Evolutionary conservation across 2,329 filamentous ascomycete species (phyloP).

Genomic region (Fusarium chuoi): DNA sequence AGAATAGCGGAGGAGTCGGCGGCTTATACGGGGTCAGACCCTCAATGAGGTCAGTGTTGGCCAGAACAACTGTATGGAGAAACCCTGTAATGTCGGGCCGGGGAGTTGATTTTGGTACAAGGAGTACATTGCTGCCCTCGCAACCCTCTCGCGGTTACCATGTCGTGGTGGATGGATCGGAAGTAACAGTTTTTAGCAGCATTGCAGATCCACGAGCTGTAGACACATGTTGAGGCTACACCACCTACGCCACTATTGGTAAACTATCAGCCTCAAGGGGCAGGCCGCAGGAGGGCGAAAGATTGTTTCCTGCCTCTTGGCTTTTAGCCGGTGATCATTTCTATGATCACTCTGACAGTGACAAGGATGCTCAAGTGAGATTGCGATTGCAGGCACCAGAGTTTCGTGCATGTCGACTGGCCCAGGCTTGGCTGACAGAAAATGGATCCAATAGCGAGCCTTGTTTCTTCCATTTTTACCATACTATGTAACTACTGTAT

Average conservation of each 20-base stretch:
- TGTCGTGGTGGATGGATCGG: slow-evolving; percentile 26
- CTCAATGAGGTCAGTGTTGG: slow-evolving; percentile 40
- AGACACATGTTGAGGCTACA: neutral
- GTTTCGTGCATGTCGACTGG: slow-evolving; percentile 26
- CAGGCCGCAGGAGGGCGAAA: slow-evolving; percentile 23
- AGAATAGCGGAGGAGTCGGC: slow-evolving; percentile 39
- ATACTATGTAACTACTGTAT: neutral
- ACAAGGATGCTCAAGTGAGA: slow-evolving; percentile 7
- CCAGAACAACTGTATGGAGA: slow-evolving; percentile 41
- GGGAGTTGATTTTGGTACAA: slow-evolving; percentile 17
- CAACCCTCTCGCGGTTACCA: slow-evolving; percentile 7
- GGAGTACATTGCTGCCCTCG: slow-evolving; percentile 13
- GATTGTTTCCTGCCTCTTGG: slow-evolving; percentile 3
- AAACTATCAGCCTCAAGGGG: slow-evolving; percentile 36
- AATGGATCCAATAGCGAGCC: slow-evolving; percentile 1
- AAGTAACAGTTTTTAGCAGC: slow-evolving; percentile 21
- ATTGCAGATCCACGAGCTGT: slow-evolving; percentile 1
- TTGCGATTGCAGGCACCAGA: slow-evolving; percentile 24
- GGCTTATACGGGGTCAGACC: slow-evolving; percentile 35
- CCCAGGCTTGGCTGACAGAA: slow-evolving; percentile 2
- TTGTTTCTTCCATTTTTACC: slow-evolving; percentile 4
- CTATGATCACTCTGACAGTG: slow-evolving; percentile 18
- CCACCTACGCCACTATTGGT: slow-evolving; percentile 12
- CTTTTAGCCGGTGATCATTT: slow-evolving; percentile 31
- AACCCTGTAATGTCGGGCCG: slow-evolving; percentile 34